phyloP scores from a whole-genome alignment of 208 protist genomes.

The Acanthamoeba culbertsoni region DNA sequence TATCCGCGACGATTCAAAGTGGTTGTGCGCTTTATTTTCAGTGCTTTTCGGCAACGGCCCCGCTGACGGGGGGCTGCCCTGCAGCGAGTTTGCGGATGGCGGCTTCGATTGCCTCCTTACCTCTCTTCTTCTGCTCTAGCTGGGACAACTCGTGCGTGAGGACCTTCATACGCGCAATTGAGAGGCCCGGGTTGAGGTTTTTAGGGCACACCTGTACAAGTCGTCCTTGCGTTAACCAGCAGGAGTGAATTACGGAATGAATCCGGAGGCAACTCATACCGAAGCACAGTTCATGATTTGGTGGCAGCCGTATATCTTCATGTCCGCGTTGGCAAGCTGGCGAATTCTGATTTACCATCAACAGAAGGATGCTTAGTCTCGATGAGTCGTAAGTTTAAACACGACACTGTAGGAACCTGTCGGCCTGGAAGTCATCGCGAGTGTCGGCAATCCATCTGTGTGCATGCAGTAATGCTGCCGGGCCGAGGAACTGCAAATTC shows the following conservation, averaged over 20 bases:
- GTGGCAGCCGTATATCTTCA: constrained; percentile 85
- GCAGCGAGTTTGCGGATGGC: not conserved
- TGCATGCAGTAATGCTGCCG: constrained; percentile 85
- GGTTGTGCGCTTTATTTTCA: no score
- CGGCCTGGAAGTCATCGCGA: constrained; percentile 73
- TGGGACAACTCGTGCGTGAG: not conserved
- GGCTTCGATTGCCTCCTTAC: not conserved
- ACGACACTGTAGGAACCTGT: constrained; percentile 43
- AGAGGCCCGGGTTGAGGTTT: constrained; percentile 80
- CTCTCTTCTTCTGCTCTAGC: not conserved
- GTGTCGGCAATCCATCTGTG: constrained; percentile 88
- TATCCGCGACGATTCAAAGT: no score
- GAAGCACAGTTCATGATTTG: constrained; percentile 90
- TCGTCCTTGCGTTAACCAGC: not conserved
- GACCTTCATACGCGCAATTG: constrained; percentile 78
- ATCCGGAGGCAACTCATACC: not conserved
- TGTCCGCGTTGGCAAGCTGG: constrained; percentile 42
- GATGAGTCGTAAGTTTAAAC: not conserved
- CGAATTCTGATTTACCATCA: not conserved
- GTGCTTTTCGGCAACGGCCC: no score
- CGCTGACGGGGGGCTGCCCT: no score
- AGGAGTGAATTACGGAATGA: not conserved
- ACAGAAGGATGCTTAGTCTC: not conserved
- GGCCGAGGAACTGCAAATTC: constrained; percentile 69
- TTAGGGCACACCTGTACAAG: constrained; percentile 71